A percentile compares a stretch with the other conserved stretches of the same genome.
Conservation (phyloP, 768 basidiomycete genomes). For the Asterophora lycoperdoides region DNA sequence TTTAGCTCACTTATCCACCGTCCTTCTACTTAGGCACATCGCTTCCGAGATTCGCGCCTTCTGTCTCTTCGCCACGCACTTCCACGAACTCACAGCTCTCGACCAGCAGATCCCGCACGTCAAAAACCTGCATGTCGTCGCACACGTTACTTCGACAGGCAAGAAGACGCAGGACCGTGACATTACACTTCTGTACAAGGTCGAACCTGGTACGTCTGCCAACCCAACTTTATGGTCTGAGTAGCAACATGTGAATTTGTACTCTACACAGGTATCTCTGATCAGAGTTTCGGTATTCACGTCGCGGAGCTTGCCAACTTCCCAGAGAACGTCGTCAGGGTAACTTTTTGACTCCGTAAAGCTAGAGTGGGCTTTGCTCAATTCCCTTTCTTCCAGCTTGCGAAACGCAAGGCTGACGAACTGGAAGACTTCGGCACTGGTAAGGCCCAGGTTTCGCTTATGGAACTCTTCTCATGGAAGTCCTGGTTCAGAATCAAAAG, state of each 20-base stretch:
- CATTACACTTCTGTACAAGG: constrained; percentile 92
- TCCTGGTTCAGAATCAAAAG: background rate
- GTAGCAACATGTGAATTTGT: background rate
- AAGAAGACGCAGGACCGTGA: constrained; percentile 62
- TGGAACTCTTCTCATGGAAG: too few relatives aligned
- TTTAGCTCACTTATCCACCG: background rate
- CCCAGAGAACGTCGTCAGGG: constrained; percentile 89
- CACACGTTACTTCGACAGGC: constrained; percentile 82
- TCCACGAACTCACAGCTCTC: constrained; percentile 92
- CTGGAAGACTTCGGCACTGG: constrained; percentile 73
- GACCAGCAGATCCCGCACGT: constrained; percentile 84
- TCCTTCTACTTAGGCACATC: constrained; percentile 61
- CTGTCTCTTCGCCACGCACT: constrained; percentile 96
- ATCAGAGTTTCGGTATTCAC: constrained; percentile 98
- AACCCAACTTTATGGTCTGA: background rate
- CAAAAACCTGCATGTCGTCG: constrained; percentile 93
- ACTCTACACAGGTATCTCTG: constrained; percentile 72
- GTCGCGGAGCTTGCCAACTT: constrained; percentile 98
- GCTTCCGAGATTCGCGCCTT: constrained; percentile 90
- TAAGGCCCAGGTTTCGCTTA: background rate
- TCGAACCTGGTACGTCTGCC: constrained; percentile 69
- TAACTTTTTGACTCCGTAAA: constrained; percentile 24
- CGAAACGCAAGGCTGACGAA: constrained; percentile 89
- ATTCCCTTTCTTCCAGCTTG: constrained; percentile 49
- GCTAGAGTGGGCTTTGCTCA: background rate